Conservation (phyloP, 2,329 filamentous ascomycete genomes). For the Calonectria crousiana region DNA sequence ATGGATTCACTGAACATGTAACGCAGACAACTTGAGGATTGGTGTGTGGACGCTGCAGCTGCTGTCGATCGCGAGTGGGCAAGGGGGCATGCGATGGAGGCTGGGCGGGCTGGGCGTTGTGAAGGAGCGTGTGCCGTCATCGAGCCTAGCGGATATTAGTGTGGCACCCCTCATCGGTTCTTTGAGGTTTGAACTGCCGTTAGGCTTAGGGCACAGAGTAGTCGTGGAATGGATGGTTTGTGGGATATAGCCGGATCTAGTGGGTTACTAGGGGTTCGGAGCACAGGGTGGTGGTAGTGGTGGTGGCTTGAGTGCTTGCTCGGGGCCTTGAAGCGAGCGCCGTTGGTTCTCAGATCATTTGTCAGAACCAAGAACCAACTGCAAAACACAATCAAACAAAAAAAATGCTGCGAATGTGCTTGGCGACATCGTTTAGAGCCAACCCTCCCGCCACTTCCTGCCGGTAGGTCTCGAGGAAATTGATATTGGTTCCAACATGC, state of each 20-base stretch:
- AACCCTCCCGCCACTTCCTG: neutral
- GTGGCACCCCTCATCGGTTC: slow-evolving; percentile 13
- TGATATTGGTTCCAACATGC: neutral
- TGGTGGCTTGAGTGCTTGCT: neutral
- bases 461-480: slow-evolving; percentile 15
- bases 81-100: neutral
- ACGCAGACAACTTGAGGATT: neutral
- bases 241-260: slow-evolving; percentile 4
- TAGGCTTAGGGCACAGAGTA: neutral
- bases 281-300: neutral
- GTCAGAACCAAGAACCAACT: neutral
- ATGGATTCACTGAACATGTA: slow-evolving; percentile 10
- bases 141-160: slow-evolving; percentile 4
- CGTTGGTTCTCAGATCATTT: neutral
- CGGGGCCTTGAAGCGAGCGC: neutral
- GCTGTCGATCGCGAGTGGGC: slow-evolving; percentile 23
- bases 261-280: slow-evolving; percentile 18
- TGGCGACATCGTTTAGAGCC: neutral
- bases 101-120: neutral
- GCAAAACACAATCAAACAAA: neutral
- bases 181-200: slow-evolving; percentile 8
- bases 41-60: slow-evolving; percentile 6
- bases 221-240: neutral
- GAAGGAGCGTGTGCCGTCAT: slow-evolving; percentile 7
- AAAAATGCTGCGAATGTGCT: neutral